phyloP scores from a whole-genome alignment of 2,329 filamentous ascomycete species.

The Pseudocercospora fijiensis region DNA sequence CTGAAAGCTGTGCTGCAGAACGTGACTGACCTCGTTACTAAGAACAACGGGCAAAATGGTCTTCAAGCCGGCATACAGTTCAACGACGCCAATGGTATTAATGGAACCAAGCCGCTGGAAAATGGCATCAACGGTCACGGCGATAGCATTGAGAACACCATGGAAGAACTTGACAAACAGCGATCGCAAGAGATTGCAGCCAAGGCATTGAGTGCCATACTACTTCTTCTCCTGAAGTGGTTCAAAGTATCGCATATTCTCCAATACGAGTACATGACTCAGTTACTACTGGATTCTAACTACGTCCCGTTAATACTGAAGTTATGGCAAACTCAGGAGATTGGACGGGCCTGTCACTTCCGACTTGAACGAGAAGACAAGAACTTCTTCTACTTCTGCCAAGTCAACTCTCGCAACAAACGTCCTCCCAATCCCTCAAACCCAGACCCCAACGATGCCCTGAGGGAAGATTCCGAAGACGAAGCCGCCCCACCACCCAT shows the following conservation, averaged over 20 bases:
- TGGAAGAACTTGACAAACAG: slow-evolving; percentile 77
- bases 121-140: slow-evolving; percentile 38
- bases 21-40: slow-evolving; percentile 77
- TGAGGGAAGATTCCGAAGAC: slow-evolving; percentile 58
- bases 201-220: slow-evolving; percentile 86
- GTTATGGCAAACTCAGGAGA: slow-evolving; percentile 89
- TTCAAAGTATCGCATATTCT: slow-evolving; percentile 91
- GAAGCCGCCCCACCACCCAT: slow-evolving; percentile 80
- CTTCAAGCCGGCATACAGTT: slow-evolving; percentile 51
- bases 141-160: slow-evolving; percentile 34
- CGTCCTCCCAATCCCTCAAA: slow-evolving; percentile 29
- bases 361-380: slow-evolving; percentile 78
- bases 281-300: slow-evolving; percentile 89
- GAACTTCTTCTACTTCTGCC: slow-evolving; percentile 91
- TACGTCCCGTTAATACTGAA: slow-evolving; percentile 91
- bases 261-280: slow-evolving; percentile 93
- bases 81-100: slow-evolving; percentile 33
- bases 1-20: slow-evolving; percentile 85
- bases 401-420: slow-evolving; percentile 67
- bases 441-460: slow-evolving; percentile 31
- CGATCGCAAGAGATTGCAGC: slow-evolving; percentile 82
- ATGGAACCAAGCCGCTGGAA: slow-evolving; percentile 39
- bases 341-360: slow-evolving; percentile 85
- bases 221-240: slow-evolving; percentile 92
- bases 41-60: slow-evolving; percentile 51